These are phyloP conservation scores for Lycium ferocissimum DNA, from an alignment of 257 asterid genomes.

Conservation along the genomic window DNA sequence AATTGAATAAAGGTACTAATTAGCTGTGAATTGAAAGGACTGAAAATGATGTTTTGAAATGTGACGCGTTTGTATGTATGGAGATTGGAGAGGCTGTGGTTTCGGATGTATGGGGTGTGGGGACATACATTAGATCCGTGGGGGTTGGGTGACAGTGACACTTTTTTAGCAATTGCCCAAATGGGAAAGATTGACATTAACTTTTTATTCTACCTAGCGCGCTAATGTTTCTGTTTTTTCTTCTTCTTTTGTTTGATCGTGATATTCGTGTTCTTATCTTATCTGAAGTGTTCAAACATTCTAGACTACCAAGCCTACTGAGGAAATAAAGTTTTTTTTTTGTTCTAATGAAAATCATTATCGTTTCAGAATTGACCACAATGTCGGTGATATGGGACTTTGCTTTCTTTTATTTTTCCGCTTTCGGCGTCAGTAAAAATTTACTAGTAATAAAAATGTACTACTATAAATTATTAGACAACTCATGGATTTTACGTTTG, in stretches of 20 bases:
- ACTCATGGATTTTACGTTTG: too few relatives aligned
- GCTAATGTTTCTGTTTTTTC: neutral
- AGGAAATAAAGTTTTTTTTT: too few relatives aligned
- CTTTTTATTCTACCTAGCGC: neutral
- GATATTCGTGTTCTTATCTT: neutral
- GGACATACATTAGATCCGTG: neutral
- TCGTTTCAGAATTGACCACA: too few relatives aligned
- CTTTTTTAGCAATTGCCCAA: neutral
- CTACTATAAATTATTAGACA: too few relatives aligned
- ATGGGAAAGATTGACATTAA: neutral
- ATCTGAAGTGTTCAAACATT: too few relatives aligned
- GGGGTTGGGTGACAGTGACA: neutral
- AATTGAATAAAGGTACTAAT: neutral
- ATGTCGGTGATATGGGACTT: too few relatives aligned
- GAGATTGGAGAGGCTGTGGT: neutral
- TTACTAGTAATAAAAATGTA: too few relatives aligned
- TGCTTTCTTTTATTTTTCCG: too few relatives aligned
- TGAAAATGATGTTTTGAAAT: neutral
- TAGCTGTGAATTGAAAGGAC: neutral
- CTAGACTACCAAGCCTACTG: too few relatives aligned
- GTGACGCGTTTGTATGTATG: neutral
- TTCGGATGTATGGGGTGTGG: neutral
- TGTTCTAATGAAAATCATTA: too few relatives aligned
- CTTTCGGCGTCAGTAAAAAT: too few relatives aligned
- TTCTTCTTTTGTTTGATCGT: neutral